Conservation (phyloP, 257 asterid species). For the Solanum bulbocastanum region DNA sequence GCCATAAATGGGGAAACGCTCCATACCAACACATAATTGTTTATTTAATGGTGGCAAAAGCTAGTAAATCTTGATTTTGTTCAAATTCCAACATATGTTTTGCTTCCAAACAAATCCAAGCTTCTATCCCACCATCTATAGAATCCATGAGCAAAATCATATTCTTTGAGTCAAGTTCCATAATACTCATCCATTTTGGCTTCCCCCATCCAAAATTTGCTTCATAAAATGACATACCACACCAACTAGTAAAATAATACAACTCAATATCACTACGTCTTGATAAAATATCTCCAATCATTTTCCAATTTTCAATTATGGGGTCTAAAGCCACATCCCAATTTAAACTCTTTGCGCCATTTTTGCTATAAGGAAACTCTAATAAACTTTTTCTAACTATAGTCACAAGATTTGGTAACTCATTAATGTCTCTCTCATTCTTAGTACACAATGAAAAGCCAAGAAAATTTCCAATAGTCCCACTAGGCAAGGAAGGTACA, state of each 20-base stretch:
- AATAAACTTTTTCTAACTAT: neutral
- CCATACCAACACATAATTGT: neutral
- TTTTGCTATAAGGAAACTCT: neutral
- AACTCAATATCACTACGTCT: neutral
- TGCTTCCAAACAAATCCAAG: neutral
- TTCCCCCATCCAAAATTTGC: neutral
- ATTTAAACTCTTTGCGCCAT: neutral
- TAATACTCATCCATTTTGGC: neutral
- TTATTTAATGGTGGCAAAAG: neutral
- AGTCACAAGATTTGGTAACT: neutral
- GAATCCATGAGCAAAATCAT: neutral
- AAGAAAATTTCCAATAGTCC: neutral
- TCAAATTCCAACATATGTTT: neutral
- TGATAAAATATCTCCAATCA: neutral
- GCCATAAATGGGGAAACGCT: neutral
- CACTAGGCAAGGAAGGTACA: neutral
- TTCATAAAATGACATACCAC: neutral
- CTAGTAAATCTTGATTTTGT: neutral
- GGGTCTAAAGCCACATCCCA: neutral
- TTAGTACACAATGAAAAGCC: neutral
- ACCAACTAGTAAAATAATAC: neutral
- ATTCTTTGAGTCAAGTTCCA: neutral
- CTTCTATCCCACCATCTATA: neutral
- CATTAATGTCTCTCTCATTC: neutral
- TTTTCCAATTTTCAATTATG: neutral